Conservation (phyloP, 2,329 filamentous ascomycete species). For the Colletotrichum destructivum region DNA sequence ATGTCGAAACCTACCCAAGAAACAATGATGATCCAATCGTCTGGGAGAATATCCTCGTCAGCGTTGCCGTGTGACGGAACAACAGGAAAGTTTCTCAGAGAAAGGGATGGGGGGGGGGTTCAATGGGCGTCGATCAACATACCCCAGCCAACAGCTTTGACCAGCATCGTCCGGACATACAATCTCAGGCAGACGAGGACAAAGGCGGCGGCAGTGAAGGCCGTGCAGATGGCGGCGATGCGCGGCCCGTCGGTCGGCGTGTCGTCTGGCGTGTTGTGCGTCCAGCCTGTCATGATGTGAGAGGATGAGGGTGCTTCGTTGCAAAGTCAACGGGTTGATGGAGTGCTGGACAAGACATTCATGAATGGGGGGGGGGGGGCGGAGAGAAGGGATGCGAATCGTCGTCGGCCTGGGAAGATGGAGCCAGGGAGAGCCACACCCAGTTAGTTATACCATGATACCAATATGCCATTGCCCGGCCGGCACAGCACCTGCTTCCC, state of each 20-base stretch:
- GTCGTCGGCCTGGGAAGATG: too few species aligned
- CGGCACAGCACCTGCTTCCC: not conserved
- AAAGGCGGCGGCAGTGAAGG: conserved; percentile 51
- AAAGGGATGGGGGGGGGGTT: too few species aligned
- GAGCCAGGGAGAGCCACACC: not conserved
- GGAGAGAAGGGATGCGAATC: not conserved
- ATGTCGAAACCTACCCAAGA: conserved; percentile 47
- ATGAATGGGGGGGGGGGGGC: not conserved
- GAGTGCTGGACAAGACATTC: not conserved
- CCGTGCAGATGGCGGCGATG: conserved; percentile 49
- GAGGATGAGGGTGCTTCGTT: not conserved
- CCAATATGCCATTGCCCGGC: too few species aligned
- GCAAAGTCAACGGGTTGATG: too few species aligned
- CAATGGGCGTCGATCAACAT: conserved; percentile 8
- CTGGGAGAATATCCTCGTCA: conserved; percentile 17
- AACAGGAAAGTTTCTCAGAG: too few species aligned
- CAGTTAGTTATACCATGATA: conserved; percentile 6
- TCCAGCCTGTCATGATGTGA: conserved; percentile 52
- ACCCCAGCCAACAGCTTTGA: conserved; percentile 52
- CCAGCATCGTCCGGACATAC: conserved; percentile 52
- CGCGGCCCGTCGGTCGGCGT: conserved; percentile 52
- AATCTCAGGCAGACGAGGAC: conserved; percentile 50
- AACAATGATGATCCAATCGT: conserved; percentile 44
- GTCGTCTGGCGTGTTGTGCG: conserved; percentile 52
- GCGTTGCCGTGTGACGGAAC: conserved; percentile 1